Evolutionary conservation across 2,329 filamentous ascomycete species (phyloP).

Genomic region (Stagonosporopsis rhizophila): DNA sequence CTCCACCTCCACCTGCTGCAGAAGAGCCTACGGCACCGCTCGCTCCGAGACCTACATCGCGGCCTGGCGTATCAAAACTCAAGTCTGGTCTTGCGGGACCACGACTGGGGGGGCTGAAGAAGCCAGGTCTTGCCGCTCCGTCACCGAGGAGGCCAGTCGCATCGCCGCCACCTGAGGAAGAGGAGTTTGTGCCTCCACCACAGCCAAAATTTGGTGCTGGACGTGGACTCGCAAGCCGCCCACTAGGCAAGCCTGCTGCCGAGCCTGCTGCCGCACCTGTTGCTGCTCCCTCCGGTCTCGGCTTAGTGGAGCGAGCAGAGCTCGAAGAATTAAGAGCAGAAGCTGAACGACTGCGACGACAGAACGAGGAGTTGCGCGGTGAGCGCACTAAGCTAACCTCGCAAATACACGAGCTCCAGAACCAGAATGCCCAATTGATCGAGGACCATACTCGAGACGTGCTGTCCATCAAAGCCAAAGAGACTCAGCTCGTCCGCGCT

Average conservation of each 20-base stretch:
- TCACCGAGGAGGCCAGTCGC: conserved; percentile 54
- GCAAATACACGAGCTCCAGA: conserved; percentile 92
- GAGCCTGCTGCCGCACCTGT: conserved; percentile 62
- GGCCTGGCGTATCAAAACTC: conserved; percentile 53
- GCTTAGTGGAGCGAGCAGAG: conserved; percentile 86
- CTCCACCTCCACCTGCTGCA: conserved; percentile 45
- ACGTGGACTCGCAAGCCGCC: conserved; percentile 81
- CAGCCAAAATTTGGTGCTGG: conserved; percentile 69
- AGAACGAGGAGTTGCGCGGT: conserved; percentile 80
- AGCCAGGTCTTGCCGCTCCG: conserved; percentile 49
- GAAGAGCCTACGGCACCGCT: conserved; percentile 62
- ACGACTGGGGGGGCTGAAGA: conserved; percentile 52
- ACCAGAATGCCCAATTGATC: conserved; percentile 94
- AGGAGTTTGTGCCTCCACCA: conserved; percentile 52
- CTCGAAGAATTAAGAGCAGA: conserved; percentile 85
- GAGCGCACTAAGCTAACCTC: conserved; percentile 83
- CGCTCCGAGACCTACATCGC: conserved; percentile 65
- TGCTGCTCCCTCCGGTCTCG: conserved; percentile 68
- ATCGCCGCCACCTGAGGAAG: conserved; percentile 55
- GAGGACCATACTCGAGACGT: conserved; percentile 97
- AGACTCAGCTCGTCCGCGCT: conserved; percentile 93
- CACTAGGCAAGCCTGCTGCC: conserved; percentile 83
- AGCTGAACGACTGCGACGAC: conserved; percentile 77
- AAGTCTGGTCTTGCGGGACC: conserved; percentile 50
- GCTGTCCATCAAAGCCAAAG: conserved; percentile 96